Base-by-base conservation (phyloP, 2,329 filamentous ascomycete genomes). In the Fusarium dimerum region DNA sequence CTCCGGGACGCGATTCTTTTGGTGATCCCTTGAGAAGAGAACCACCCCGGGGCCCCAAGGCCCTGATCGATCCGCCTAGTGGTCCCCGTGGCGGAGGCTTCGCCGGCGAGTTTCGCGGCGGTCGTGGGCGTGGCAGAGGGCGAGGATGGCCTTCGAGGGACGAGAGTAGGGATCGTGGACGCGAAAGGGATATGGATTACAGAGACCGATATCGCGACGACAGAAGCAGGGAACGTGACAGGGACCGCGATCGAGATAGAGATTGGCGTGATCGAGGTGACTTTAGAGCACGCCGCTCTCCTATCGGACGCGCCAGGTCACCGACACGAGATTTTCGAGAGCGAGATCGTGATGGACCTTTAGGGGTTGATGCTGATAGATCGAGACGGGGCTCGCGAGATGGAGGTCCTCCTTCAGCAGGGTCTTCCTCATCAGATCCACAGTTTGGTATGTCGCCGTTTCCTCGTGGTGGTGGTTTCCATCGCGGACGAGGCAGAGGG, bases 21-120 rank as follows among this genome's bases (percentile, higher is more conserved):
- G 77, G 79, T 49, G 82, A 85, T 62, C 67, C 79, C 61, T 58
- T 80, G 68, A 69, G 76, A 30, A 81, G 87, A 59, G 90, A 95
- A 57, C 87, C 89, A 2, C 92, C 92, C 3, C 82, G 91, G 50
- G 92, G 89, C 1, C 91, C 92, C 11, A 91, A 92, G 70, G 90
- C 89, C 5, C 76, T 92, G 51, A 81, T 88, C 54, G 89, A 93
- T 55, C 74, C 83, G 30, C 81, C 84, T n/a, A 83, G 80, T 57
- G 85, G 85, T 30, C 87, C 85, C 13, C 81, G 89, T 51, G 87
- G 87, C 41, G 80, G 85, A 51, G 84, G 83, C 9, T 89, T 87
- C 65, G 75, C 76, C 3, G 79, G 83, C 20, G 88, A 90, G 47
- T 87, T 85, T 61, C 78, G 83, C 57, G 78, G 77, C 51, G 68